Base-by-base conservation (phyloP, 2,329 filamentous ascomycete species). In the Colletotrichum tropicale region DNA sequence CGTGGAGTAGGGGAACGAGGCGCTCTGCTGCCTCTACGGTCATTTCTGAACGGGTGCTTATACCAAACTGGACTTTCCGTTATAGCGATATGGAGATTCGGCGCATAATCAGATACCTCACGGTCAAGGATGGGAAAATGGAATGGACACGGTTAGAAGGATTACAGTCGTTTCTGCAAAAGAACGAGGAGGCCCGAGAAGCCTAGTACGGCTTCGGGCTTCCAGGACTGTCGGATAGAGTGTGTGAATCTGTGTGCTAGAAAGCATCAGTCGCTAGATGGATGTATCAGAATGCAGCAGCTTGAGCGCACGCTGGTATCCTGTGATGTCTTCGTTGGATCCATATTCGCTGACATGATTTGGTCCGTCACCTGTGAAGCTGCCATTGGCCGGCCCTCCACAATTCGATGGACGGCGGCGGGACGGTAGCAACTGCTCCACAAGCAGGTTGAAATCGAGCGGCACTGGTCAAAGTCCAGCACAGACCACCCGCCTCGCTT, bases 91-190 rank as follows among this genome's bases (percentile, higher is more conserved):
- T 28, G 76, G 70, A 74, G 66, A 66, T 62, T 64, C 24, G 76
- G 74, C 76, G 76, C 67, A 73, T 70, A 65, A 64, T 68, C 70
- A 64, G 70, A 43, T 70, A 69, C 48, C 61, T 76, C 66, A 30
- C 64, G 66, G 70, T 69, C 56, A 70, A 48, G 66, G 60, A 43
- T 15, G 52, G 52, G 43, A 64, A 64, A 73, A 66, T 38, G 32
- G 71, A 60, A 61, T 7, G 62, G 16, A 52, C 30, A 34, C 7
- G 21, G 13, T 65, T 72, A 74, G 76, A 76, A 34, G 60, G 74
- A 77, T 38, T 34, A 70, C 73, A 70, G 69, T 77, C 73, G 69
- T 69, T 77, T 77, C 76, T 70, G 74, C 38, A 36, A 15, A 70
- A 73, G 52, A 66, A 52, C 60, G 43, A 56, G 58, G 48, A 58